phyloP scores from a whole-genome alignment of 78 protist genomes.

The Dictyostelium citrinum region DNA sequence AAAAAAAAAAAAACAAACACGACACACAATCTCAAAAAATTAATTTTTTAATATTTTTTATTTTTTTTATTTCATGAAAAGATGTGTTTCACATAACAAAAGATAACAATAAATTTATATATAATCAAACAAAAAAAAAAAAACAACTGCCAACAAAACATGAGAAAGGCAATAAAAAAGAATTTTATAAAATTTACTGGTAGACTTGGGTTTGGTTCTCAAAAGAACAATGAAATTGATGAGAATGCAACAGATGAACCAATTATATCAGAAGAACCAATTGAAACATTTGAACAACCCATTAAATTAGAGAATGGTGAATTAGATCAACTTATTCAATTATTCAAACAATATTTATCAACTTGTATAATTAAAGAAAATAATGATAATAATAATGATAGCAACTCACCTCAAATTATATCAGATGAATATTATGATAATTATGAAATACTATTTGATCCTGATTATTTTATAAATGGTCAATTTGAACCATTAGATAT shows the following conservation, averaged over 20 bases:
- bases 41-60: no score
- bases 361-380: not conserved
- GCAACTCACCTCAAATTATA: not conserved
- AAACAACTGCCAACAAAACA: not conserved
- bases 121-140: not conserved
- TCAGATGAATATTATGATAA: not conserved
- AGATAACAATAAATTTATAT: no score
- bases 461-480: not conserved
- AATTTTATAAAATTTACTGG: constrained; percentile 60
- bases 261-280: not conserved
- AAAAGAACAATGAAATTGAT: not conserved
- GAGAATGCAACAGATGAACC: not conserved
- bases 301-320: constrained; percentile 34
- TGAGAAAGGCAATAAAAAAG: constrained; percentile 36
- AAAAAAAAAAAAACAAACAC: no score
- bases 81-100: not conserved
- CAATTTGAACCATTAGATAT: not conserved
- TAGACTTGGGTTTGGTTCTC: constrained; percentile 27
- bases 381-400: not conserved
- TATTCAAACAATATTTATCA: constrained; percentile 17
- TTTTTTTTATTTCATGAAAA: no score
- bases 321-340: not conserved
- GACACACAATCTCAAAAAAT: no score
- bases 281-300: not conserved
- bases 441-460: not conserved